Evolutionary conservation across 129 eudicot genomes (phyloP).

Genomic region (Daucus carota): DNA sequence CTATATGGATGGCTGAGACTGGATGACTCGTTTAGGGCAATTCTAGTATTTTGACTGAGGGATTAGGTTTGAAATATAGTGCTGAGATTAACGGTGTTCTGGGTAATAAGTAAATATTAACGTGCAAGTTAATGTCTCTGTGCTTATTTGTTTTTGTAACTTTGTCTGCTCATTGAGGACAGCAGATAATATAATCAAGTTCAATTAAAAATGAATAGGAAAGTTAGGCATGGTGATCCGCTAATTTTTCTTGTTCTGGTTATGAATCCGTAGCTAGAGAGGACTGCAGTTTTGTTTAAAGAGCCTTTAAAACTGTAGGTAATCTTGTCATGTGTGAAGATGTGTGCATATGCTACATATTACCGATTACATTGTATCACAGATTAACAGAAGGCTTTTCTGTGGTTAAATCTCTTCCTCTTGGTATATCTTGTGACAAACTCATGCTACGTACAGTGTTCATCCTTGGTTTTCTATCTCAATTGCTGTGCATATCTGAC

Average conservation of each 20-base stretch:
- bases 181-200: background rate
- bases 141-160: background rate
- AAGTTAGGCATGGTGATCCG: background rate
- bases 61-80: background rate
- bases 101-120: background rate
- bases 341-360: background rate
- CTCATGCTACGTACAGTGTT: background rate
- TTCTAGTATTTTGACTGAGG: background rate
- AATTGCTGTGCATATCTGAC: constrained; percentile 3
- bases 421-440: background rate
- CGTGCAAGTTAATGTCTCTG: background rate
- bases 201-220: background rate
- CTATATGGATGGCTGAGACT: background rate
- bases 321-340: background rate
- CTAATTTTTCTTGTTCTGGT: background rate
- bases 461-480: background rate
- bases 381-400: no score
- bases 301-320: background rate
- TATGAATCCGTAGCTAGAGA: background rate
- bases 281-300: background rate
- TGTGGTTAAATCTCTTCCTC: background rate
- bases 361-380: background rate
- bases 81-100: background rate
- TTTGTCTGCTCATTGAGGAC: background rate
- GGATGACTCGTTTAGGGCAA: background rate